phyloP scores from a whole-genome alignment of 306 rosid genomes.

The cucumber (Cucumis sativus) region DNA sequence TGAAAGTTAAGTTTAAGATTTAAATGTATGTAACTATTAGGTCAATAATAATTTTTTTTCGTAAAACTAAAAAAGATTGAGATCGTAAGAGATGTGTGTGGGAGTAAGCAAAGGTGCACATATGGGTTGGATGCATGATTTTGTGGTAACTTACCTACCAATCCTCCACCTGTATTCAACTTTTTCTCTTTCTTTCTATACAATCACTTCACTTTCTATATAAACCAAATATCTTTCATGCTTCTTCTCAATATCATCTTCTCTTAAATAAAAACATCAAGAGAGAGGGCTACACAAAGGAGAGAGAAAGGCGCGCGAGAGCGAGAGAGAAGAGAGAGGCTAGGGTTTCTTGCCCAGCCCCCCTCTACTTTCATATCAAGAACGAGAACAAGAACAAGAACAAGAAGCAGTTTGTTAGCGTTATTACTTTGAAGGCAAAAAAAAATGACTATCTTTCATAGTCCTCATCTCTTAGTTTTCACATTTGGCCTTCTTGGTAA shows the following conservation, averaged over 20 bases:
- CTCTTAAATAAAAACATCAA: conserved; percentile 1
- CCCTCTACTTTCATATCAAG: conserved; percentile 6
- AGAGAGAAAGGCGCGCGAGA: neutral
- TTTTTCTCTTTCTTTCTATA: neutral
- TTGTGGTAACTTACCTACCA: conserved; percentile 52
- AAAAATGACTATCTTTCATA: conserved; percentile 23
- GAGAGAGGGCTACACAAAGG: neutral
- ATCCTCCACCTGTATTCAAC: conserved; percentile 30
- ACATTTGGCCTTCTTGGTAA: conserved; percentile 77
- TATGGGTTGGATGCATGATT: conserved; percentile 29
- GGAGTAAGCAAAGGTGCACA: neutral
- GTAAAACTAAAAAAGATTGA: neutral
- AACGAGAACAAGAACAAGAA: neutral
- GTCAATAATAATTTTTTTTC: neutral
- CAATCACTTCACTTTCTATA: neutral
- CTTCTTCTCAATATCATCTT: neutral
- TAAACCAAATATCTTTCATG: conserved; percentile 4
- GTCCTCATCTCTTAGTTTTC: conserved; percentile 35
- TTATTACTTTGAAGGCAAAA: neutral
- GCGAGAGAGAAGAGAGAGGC: neutral
- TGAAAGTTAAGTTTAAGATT: no score
- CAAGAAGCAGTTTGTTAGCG: neutral
- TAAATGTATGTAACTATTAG: no score
- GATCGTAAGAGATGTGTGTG: neutral
- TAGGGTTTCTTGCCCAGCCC: conserved; percentile 19